Percentiles rank a stretch among this genome's conserved stretches.
Evolutionary conservation across 179 eudicot genomes (phyloP).

Genomic region (Spergularia azorica): DNA sequence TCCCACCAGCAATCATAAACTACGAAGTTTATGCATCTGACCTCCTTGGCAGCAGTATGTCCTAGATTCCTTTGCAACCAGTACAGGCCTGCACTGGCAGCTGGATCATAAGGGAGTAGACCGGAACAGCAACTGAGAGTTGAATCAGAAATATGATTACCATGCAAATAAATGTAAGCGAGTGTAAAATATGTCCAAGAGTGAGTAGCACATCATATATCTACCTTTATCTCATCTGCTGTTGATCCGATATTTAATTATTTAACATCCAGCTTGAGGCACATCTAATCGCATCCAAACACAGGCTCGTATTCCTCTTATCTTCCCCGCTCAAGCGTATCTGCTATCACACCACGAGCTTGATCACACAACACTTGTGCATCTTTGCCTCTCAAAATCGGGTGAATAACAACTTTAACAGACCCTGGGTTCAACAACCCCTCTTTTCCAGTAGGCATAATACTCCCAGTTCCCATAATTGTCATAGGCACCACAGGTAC

Average conservation of each 20-base stretch:
- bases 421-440: slow-evolving; percentile 58
- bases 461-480: slow-evolving; percentile 82
- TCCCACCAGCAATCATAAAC: too few relatives aligned
- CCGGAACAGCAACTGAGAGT: neutral
- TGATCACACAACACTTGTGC: slow-evolving; percentile 61
- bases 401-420: slow-evolving; percentile 74
- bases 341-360: slow-evolving; percentile 66
- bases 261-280: neutral
- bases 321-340: slow-evolving; percentile 44
- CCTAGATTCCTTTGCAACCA: neutral
- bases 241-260: neutral
- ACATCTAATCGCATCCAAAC: neutral
- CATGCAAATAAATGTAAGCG: neutral
- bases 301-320: slow-evolving; percentile 19
- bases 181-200: neutral
- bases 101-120: neutral
- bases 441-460: slow-evolving; percentile 94
- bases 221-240: slow-evolving; percentile 16
- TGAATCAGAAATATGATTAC: neutral
- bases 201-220: slow-evolving; percentile 2
- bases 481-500: slow-evolving; percentile 91
- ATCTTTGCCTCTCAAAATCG: slow-evolving; percentile 55
- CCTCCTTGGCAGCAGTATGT: neutral
- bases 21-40: too few relatives aligned
- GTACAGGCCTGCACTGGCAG: neutral